These are phyloP conservation scores for Penicillium goetzii DNA, from an alignment of 495 filamentous ascomycete species.

Conservation along the genomic window DNA sequence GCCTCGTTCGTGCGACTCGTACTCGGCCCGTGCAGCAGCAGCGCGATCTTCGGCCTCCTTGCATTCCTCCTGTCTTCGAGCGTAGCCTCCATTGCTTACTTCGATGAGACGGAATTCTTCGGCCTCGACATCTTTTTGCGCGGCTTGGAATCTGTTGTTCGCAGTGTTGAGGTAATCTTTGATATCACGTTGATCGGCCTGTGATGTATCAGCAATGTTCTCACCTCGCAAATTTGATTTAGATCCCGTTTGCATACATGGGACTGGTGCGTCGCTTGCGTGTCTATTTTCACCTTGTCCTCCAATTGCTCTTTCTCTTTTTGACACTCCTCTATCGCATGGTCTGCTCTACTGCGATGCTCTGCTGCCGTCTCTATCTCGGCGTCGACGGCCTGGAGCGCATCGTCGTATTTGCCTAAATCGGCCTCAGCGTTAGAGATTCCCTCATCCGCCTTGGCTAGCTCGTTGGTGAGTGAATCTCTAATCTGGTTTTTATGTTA, in stretches of 20 bases:
- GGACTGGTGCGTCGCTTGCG: constrained; percentile 40
- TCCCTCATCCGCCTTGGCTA: constrained; percentile 40
- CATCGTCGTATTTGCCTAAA: constrained; percentile 42
- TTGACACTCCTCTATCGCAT: constrained; percentile 48
- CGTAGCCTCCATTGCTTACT: constrained; percentile 56
- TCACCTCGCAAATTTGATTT: not conserved
- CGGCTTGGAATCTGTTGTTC: constrained; percentile 44
- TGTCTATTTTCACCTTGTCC: constrained; percentile 37
- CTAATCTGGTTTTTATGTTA: constrained; percentile 35
- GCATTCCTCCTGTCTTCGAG: constrained; percentile 51
- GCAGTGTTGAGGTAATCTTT: constrained; percentile 48
- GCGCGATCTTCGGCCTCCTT: constrained; percentile 42
- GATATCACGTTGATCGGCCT: constrained; percentile 59
- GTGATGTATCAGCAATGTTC: not conserved
- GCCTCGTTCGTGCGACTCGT: constrained; percentile 39
- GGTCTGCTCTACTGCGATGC: constrained; percentile 55
- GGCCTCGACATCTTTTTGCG: constrained; percentile 43
- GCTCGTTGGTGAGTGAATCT: constrained; percentile 35
- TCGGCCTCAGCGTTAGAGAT: constrained; percentile 49
- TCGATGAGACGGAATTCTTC: constrained; percentile 57
- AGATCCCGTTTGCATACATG: constrained; percentile 41
- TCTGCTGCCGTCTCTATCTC: constrained; percentile 57
- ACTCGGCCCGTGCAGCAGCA: constrained; percentile 33
- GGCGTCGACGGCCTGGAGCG: constrained; percentile 49
- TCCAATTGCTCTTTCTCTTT: constrained; percentile 46